Evolutionary conservation across 2,329 filamentous ascomycete genomes (phyloP).

Genomic region (Fusarium nisikadoi): DNA sequence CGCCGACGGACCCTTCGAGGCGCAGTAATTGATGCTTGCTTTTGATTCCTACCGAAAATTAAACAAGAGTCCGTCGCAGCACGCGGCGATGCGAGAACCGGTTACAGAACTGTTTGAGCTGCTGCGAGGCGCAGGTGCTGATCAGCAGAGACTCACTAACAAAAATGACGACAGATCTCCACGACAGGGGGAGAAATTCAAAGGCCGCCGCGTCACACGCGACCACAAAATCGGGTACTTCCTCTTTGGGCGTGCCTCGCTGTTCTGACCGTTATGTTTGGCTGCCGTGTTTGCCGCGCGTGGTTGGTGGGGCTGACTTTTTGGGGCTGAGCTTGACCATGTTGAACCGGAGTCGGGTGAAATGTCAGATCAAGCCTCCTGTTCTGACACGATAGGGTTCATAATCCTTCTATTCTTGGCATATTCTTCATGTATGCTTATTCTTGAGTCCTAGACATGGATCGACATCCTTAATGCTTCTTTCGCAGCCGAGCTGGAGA

Average conservation of each 20-base stretch:
- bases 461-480: background rate
- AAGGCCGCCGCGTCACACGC: background rate
- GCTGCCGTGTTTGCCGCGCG: background rate
- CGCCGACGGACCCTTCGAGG: background rate
- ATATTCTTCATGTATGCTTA: background rate
- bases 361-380: background rate
- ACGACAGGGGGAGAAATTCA: background rate
- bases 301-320: background rate
- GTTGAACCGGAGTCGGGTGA: background rate
- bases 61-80: background rate
- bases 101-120: conserved; percentile 5
- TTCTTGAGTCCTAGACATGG: background rate
- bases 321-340: background rate
- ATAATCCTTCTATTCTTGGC: background rate
- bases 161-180: conserved; percentile 12
- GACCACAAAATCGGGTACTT: background rate
- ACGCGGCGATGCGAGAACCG: background rate
- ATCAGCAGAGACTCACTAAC: background rate
- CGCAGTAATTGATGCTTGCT: conserved; percentile 1
- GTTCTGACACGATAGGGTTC: background rate
- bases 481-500: background rate
- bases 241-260: conserved; percentile 2
- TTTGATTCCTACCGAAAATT: background rate
- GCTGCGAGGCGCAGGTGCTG: background rate
- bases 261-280: background rate